phyloP scores from a whole-genome alignment of 805 yeast species.

The Kodamaea kaohsiungensis region DNA sequence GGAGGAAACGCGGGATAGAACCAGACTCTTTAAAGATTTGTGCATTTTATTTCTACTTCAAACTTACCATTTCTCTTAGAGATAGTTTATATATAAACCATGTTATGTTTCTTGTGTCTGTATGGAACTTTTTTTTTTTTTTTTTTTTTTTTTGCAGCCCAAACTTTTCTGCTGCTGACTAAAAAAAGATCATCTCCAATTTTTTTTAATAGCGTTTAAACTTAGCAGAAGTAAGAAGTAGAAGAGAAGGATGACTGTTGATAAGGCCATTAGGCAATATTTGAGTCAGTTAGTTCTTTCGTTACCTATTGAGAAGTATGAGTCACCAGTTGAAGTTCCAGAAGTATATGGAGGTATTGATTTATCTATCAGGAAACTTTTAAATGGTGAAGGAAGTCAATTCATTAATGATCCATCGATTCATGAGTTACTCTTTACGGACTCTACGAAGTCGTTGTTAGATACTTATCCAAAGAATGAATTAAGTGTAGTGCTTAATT shows the following conservation, averaged over 20 bases:
- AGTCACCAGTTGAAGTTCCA: constrained; percentile 7
- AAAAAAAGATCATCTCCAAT: background rate
- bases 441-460: constrained; percentile 15
- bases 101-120: background rate
- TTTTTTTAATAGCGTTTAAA: background rate
- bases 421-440: constrained; percentile 18
- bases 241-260: background rate
- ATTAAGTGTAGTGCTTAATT: constrained; percentile 20
- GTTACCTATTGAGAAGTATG: constrained; percentile 18
- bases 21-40: background rate
- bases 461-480: constrained; percentile 21
- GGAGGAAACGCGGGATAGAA: constrained; percentile 11
- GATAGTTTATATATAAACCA: background rate
- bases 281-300: constrained; percentile 21
- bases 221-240: background rate
- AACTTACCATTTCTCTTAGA: background rate
- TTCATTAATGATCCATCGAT: constrained; percentile 24
- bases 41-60: background rate
- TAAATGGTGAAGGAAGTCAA: constrained; percentile 27
- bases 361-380: constrained; percentile 19
- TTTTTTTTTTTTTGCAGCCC: background rate
- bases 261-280: constrained; percentile 13
- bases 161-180: background rate
- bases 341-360: constrained; percentile 11
- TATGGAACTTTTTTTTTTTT: background rate